Base-by-base conservation (phyloP, 495 filamentous ascomycete species). In the Podospora fimiseda region DNA sequence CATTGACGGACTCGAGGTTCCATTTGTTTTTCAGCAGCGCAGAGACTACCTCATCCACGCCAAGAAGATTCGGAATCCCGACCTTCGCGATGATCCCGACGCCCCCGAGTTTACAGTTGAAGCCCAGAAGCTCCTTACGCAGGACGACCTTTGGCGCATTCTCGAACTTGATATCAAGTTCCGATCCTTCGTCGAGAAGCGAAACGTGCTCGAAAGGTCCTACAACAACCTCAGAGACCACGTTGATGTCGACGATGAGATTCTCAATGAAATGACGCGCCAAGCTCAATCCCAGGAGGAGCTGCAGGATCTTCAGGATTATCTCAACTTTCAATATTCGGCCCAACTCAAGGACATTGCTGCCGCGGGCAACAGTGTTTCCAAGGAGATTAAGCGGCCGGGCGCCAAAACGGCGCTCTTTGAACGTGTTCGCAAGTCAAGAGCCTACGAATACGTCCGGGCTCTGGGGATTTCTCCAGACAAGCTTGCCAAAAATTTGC, bases 21-120 rank as follows among this genome's bases (percentile, higher is more conserved):
- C 93, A 0, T 98, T 93, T 64, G 90, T 98, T 57, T 96, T 96
- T 69, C 94, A 97, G 63, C 92, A 98, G 59, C 88, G 94, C 36
- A 91, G 95, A 67, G 93, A 98, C 65, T 97, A 97, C 66, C 82
- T 98, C 55, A 96, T 97, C 55, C 90, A 98, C 60, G 85, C 90
- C 43, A 84, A 83, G 51, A 90, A 89, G 67, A 79, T 86, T 11
- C 73, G 80, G 24, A 82, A 84, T 48, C 81, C 81, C 18, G 70
- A 68, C 41, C 64, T 66, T 41, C 71, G 68, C 54, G 69, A 77
- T 40, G 70, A 74, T 38, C 73, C 76, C 14, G 83, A 88, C 59
- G 83, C 80, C 2, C 80, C 83, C 0, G 80, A 87, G 53, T 90
- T 86, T 65, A 83, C 79, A 8, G 78, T 89, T 23, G 82, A 79